Evolutionary conservation across 345 rosid genomes (phyloP), one percentile per base, ranked within the genome.

Genomic region (Lagerstroemia speciosa): DNA sequence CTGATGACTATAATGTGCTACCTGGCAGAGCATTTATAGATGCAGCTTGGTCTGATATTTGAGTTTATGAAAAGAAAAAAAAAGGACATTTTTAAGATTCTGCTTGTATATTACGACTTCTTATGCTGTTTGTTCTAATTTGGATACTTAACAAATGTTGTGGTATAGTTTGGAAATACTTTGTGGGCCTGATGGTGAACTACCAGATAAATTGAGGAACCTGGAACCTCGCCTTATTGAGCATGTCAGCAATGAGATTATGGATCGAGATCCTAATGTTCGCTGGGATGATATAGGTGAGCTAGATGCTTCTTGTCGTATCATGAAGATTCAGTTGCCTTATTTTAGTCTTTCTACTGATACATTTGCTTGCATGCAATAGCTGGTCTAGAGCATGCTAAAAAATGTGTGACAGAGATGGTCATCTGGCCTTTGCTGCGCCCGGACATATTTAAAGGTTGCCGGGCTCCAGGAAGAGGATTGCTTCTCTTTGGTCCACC

Each of bases 361-460:
- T 57, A 66, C 69, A 30, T 71, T 45, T 46, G 70, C n/a, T 75
- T 78, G 63, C 41, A 60, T 77, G 69, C 63, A 78, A 74, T 73
- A 91, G 99, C 97, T 82, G 97, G 99, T 58, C 81, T 94, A 87
- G 99, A 91, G 70, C 97, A 94, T 84, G 99, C 99, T 66, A 91
- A 94, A 83, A 94, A 91, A 78, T 89, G 97, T 81, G 99, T 94
- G 62, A 86, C 96, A 66, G 97, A 94, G 86, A 94, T 94, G 97
- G 95, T 94, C 69, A 88, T 94, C 73, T 94, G 99, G 99, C 97
- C 99, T 34, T 77, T 94, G 75, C 70, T 94, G 76, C 93, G 97
- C 67, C 96, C 99, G 33, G 97, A 94, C 82, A 89, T 94, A 73
- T 94, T 94, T 70, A 85, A 72, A 84, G 99, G 97, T 58, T 91